A percentile compares a stretch with the other conserved stretches of the same genome.
Conservation (phyloP, 75 land plant species). For the Adiantum capillusveneris region DNA sequence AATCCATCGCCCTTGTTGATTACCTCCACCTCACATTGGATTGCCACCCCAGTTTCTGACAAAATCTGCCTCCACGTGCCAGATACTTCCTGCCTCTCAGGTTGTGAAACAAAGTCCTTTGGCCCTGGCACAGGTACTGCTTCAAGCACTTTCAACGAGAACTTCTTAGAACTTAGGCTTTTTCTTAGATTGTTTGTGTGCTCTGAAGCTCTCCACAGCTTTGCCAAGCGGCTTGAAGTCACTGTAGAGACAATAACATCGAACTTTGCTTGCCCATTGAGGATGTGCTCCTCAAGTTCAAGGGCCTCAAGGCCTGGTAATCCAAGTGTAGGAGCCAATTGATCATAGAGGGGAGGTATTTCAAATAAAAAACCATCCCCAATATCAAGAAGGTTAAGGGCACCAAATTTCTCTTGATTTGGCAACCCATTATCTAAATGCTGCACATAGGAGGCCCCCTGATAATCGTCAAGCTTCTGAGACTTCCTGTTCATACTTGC, state of each 20-base stretch:
- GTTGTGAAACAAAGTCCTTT: constrained; percentile 9
- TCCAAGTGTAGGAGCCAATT: constrained; percentile 44
- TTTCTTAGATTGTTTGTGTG: background rate
- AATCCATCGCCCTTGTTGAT: constrained; percentile 83
- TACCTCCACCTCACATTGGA: constrained; percentile 71
- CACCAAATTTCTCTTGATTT: constrained; percentile 25
- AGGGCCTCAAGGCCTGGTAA: constrained; percentile 65
- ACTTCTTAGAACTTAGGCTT: background rate
- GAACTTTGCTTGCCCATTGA: constrained; percentile 61
- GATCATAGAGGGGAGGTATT: constrained; percentile 79
- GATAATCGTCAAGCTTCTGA: constrained; percentile 21
- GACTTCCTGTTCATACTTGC: constrained; percentile 21
- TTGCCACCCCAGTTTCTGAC: constrained; percentile 60
- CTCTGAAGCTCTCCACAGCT: background rate
- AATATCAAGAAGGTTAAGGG: constrained; percentile 53
- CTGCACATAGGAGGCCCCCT: constrained; percentile 7
- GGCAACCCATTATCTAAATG: constrained; percentile 13
- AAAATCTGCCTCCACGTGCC: constrained; percentile 52
- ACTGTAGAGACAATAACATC: constrained; percentile 58
- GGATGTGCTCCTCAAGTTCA: constrained; percentile 53
- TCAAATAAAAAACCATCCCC: constrained; percentile 66
- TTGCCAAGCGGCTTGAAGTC: constrained; percentile 29
- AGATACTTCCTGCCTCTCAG: constrained; percentile 60
- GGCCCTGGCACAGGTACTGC: no score
- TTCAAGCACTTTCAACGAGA: background rate